Evolutionary conservation across 2,329 filamentous ascomycete species (phyloP).

Genomic region (Fusarium brevicatenulatum): DNA sequence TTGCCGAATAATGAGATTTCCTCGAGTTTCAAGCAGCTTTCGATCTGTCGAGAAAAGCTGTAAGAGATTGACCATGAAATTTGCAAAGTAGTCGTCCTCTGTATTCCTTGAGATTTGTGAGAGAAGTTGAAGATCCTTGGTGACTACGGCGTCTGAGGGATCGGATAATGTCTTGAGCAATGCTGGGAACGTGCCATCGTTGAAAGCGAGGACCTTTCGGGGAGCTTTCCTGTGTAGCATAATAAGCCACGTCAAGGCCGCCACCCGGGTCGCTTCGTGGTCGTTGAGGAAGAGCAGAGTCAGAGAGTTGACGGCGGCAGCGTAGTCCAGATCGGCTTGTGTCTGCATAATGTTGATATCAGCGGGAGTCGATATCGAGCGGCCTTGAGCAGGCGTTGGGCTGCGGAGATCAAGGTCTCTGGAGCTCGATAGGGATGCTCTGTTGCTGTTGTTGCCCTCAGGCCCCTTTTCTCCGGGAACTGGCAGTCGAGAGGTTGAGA

Average conservation of each 20-base stretch:
- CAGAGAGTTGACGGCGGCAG: conserved; percentile 90
- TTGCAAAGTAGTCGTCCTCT: conserved; percentile 96
- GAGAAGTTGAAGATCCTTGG: conserved; percentile 88
- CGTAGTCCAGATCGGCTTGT: conserved; percentile 88
- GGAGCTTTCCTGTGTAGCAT: conserved; percentile 98
- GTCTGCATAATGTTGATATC: conserved; percentile 56
- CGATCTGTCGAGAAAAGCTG: conserved; percentile 96
- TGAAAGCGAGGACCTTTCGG: conserved; percentile 91
- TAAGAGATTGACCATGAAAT: conserved; percentile 96
- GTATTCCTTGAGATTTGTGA: conserved; percentile 97
- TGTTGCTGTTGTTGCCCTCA: conserved; percentile 60
- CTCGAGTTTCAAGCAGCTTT: conserved; percentile 87
- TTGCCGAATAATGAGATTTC: conserved; percentile 96
- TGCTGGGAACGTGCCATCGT: conserved; percentile 96
- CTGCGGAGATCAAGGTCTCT: conserved; percentile 64
- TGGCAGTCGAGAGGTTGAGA: conserved; percentile 54
- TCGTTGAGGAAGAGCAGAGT: conserved; percentile 96
- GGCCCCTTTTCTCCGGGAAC: conserved; percentile 54
- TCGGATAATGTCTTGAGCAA: conserved; percentile 96
- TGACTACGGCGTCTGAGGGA: conserved; percentile 94
- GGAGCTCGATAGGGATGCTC: conserved; percentile 63
- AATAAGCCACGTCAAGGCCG: conserved; percentile 93
- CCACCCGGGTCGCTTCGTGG: conserved; percentile 93
- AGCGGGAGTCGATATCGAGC: conserved; percentile 57
- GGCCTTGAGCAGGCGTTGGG: conserved; percentile 62